Evolutionary conservation across 148 eudicot genomes (phyloP).

Genomic region (Diospyros lotus): DNA sequence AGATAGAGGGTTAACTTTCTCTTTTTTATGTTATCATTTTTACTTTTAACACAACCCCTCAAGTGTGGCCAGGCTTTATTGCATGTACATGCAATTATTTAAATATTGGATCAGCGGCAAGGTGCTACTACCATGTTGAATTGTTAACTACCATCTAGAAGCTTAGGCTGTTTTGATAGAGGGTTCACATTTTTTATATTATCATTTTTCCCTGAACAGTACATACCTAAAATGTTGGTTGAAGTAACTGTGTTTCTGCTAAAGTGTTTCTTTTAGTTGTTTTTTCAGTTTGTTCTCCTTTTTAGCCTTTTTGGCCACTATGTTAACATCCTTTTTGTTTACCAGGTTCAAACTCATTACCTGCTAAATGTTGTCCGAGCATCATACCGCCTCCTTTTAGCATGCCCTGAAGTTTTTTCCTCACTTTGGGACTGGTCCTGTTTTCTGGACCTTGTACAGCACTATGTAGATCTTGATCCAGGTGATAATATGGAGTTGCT

Average conservation of each 20-base stretch:
- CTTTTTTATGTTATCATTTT: too few relatives aligned
- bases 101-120: too few relatives aligned
- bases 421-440: conserved; percentile 87
- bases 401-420: conserved; percentile 51
- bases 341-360: conserved; percentile 36
- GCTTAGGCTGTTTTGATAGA: too few relatives aligned
- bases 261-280: neutral
- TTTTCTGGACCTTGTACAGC: conserved; percentile 55
- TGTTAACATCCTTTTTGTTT: conserved; percentile 1
- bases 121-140: too few relatives aligned
- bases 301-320: neutral
- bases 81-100: too few relatives aligned
- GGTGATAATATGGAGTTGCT: conserved; percentile 25
- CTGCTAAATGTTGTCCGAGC: conserved; percentile 48
- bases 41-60: too few relatives aligned
- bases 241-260: neutral
- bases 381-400: conserved; percentile 69
- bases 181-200: too few relatives aligned
- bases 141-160: too few relatives aligned
- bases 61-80: too few relatives aligned
- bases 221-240: neutral
- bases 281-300: neutral
- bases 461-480: conserved; percentile 25
- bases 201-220: too few relatives aligned
- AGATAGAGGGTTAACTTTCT: too few relatives aligned